phyloP scores from a whole-genome alignment of 106 monocot genomes.

The Allium cepa region DNA sequence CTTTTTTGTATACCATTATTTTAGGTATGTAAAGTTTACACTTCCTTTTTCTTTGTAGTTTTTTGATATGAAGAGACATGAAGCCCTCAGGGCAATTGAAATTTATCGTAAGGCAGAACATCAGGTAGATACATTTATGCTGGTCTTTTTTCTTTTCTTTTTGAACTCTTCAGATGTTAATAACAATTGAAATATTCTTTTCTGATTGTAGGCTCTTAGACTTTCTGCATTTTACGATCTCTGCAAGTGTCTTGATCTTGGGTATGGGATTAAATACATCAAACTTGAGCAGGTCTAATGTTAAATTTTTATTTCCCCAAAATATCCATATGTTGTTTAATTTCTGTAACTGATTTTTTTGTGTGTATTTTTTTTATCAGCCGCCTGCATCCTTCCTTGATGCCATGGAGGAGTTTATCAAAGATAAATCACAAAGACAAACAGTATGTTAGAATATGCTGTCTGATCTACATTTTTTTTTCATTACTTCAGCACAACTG shows the following conservation, averaged over 20 bases:
- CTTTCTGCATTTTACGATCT: conserved; percentile 47
- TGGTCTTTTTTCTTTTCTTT: not conserved
- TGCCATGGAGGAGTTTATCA: conserved; percentile 56
- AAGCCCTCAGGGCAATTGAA: conserved; percentile 68
- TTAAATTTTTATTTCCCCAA: too few relatives aligned
- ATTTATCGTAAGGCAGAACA: conserved; percentile 53
- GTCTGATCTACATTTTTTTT: not conserved
- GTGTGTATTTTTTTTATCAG: conserved; percentile 17
- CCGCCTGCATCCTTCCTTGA: conserved; percentile 35
- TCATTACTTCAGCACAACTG: too few relatives aligned
- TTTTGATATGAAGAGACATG: conserved; percentile 74
- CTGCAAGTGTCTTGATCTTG: conserved; percentile 38
- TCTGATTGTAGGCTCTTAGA: conserved; percentile 26
- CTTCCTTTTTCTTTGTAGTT: conserved; percentile 32
- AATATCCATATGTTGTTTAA: too few relatives aligned
- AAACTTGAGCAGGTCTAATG: conserved; percentile 34
- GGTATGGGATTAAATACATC: conserved; percentile 20
- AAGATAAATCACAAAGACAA: conserved; percentile 17
- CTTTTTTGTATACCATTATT: not conserved
- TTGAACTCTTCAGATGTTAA: conserved; percentile 1
- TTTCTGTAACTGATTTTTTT: not conserved
- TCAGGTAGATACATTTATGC: conserved; percentile 29
- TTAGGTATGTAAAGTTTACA: not conserved
- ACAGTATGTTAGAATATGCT: conserved; percentile 21
- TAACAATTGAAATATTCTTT: not conserved